Evolutionary conservation across 768 basidiomycete genomes (phyloP).

Genomic region (Tricholoma bakamatsutake): DNA sequence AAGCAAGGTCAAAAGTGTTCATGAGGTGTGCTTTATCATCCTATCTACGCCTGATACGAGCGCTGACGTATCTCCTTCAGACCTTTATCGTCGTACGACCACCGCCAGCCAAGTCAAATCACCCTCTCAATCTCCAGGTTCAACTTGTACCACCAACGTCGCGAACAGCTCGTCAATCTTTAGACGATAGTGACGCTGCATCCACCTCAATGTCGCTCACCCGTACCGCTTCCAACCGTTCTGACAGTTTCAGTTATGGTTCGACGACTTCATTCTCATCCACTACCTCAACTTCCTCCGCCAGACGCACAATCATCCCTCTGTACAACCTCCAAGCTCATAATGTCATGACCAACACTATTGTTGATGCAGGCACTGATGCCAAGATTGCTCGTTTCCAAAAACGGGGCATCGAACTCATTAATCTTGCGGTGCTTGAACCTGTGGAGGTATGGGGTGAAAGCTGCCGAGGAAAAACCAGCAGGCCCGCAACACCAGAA

Average conservation of each 20-base stretch:
- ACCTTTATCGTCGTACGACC: conserved; percentile 91
- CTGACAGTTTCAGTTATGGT: conserved; percentile 40
- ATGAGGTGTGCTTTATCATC: conserved; percentile 35
- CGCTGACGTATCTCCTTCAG: conserved; percentile 33
- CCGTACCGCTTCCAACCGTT: conserved; percentile 55
- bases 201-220: conserved; percentile 20
- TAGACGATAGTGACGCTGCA: conserved; percentile 29
- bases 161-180: conserved; percentile 40
- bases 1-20: conserved; percentile 36
- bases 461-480: conserved; percentile 22
- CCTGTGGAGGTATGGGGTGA: conserved; percentile 70
- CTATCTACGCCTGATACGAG: not conserved
- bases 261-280: conserved; percentile 37
- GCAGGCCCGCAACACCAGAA: conserved; percentile 19
- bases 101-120: conserved; percentile 78
- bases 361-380: conserved; percentile 86
- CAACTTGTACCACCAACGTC: conserved; percentile 77
- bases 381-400: conserved; percentile 77
- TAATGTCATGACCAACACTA: conserved; percentile 79
- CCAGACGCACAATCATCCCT: conserved; percentile 74
- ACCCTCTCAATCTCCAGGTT: conserved; percentile 86
- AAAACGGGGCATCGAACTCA: conserved; percentile 68
- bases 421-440: conserved; percentile 74
- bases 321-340: conserved; percentile 86
- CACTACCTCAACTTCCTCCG: conserved; percentile 34